phyloP scores from a whole-genome alignment of 208 protist species.

The Trichomonas vaginalis region DNA sequence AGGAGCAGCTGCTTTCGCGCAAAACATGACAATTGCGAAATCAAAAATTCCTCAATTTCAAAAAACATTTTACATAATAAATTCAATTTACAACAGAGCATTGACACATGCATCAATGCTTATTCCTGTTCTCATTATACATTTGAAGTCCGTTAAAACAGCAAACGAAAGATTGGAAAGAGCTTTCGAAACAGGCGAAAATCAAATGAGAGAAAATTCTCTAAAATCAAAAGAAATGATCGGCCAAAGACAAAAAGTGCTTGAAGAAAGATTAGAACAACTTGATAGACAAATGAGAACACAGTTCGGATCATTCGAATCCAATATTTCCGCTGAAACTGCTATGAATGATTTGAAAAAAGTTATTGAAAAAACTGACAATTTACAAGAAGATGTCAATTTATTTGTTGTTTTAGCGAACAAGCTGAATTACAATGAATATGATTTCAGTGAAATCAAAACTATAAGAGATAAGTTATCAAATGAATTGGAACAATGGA shows the following conservation, averaged over 20 bases:
- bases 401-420: background rate
- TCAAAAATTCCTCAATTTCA: background rate
- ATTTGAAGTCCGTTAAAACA: background rate
- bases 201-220: background rate
- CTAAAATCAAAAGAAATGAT: background rate
- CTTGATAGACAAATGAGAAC: background rate
- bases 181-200: background rate
- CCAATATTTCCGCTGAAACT: background rate
- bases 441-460: background rate
- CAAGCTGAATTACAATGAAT: background rate
- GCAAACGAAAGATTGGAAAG: background rate
- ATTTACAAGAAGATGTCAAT: background rate
- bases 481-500: background rate
- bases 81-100: background rate
- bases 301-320: background rate
- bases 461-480: background rate
- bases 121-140: background rate
- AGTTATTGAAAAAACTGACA: background rate
- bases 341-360: background rate
- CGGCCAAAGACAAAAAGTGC: background rate
- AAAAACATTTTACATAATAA: background rate
- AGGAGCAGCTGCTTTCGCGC: background rate
- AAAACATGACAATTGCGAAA: background rate
- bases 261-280: background rate
- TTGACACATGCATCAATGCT: background rate